Conservation (phyloP, 129 eudicot genomes). For the Chrysanthemum seticuspe region DNA sequence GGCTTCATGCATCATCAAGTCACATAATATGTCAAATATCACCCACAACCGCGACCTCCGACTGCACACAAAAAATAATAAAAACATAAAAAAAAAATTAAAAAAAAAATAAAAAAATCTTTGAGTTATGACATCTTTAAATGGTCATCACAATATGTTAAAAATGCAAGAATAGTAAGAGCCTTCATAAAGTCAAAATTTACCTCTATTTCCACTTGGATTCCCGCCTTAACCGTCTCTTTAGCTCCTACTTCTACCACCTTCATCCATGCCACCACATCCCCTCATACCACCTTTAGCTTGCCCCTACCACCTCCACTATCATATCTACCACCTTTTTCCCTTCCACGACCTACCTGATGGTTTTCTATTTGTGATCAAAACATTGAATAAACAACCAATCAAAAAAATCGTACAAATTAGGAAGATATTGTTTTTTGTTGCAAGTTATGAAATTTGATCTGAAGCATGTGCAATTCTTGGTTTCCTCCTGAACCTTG, state of each 20-base stretch:
- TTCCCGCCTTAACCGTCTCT: slow-evolving; percentile 28
- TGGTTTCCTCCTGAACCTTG: slow-evolving; percentile 63
- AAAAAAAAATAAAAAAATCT: slow-evolving; percentile 1
- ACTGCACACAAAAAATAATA: slow-evolving; percentile 27
- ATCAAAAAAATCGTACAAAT: too few relatives aligned
- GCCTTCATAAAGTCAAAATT: not conserved
- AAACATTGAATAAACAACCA: too few relatives aligned
- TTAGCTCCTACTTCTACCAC: slow-evolving; percentile 47
- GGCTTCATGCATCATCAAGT: not conserved
- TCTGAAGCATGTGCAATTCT: slow-evolving; percentile 40
- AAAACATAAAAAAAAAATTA: too few relatives aligned
- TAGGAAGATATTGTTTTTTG: too few relatives aligned
- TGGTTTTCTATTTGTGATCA: slow-evolving; percentile 47
- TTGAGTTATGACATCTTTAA: not conserved
- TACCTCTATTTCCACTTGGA: slow-evolving; percentile 37
- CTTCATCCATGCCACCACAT: slow-evolving; percentile 39
- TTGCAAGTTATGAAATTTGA: not conserved
- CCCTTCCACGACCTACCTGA: slow-evolving; percentile 68
- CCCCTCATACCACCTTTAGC: slow-evolving; percentile 47
- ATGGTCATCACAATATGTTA: not conserved
- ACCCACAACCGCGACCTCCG: slow-evolving; percentile 52
- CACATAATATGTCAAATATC: slow-evolving; percentile 9
- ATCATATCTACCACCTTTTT: slow-evolving; percentile 37
- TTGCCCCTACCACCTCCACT: slow-evolving; percentile 44
- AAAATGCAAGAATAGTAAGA: too few relatives aligned